Evolutionary conservation across 768 basidiomycete genomes (phyloP), one percentile per base, ranked within the genome.

Genomic region (Piloderma croceum): DNA sequence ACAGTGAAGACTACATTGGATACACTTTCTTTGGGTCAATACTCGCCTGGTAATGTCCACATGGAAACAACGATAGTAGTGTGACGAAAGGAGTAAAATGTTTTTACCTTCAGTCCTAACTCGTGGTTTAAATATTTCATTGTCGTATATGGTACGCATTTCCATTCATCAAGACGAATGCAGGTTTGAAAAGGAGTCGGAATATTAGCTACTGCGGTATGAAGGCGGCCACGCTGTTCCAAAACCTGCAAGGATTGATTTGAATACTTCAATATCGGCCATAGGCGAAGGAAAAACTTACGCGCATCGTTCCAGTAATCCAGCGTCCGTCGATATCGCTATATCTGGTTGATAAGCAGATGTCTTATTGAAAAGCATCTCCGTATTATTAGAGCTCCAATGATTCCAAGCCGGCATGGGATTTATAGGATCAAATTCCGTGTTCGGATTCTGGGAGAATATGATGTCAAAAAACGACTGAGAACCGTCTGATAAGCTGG

Each of bases 391-490:
- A 32, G 27, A 9, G 27, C 15, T 15, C 27, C 27, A 29, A 9
- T 9, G 10, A 29, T 9, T 15, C 59, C 56, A 58, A 5, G 25
- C 12, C 3, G 53, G 56, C 6, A 50, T 51, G 31, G 48, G 46
- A 13, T 50, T 54, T 6, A 25, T 36, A 9, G 43, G 29, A 3
- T 41, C 31, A 18, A 53, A 50, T 29, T 44, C 57, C 21, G 29
- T 17, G 23, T 35, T 45, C 1, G 54, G 54, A 21, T 58, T 39
- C 19, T 47, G 41, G 3, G 41, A 49, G 18, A 36, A 42, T 10
- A 46, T 50, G 36, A 58, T 45, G 5, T 50, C 41, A 31, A 59
- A 11, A 40, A 61, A 70, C 1, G 64, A 50, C 34, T 63, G 54
- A 0, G 63, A 45, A 44, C 46, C 19, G 42, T 50, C 24, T 59